Evolutionary conservation across 495 filamentous ascomycete species (phyloP).

Genomic region (Symbiotaphrina buchneri): DNA sequence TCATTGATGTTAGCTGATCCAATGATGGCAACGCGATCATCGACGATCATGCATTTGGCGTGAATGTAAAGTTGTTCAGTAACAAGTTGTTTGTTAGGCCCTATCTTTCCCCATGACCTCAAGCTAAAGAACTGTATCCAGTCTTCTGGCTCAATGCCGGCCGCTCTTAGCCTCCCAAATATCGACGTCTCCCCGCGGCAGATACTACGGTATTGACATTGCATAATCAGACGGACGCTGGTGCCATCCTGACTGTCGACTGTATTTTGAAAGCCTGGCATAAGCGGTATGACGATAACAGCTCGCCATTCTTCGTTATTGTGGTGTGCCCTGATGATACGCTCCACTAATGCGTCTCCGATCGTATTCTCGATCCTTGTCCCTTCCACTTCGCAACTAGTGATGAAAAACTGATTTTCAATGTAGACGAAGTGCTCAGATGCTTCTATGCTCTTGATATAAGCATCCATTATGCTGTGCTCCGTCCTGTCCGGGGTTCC

Average conservation of each 20-base stretch:
- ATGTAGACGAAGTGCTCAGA: slow-evolving; percentile 98
- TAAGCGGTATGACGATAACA: slow-evolving; percentile 83
- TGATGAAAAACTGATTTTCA: slow-evolving; percentile 98
- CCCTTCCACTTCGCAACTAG: slow-evolving; percentile 70
- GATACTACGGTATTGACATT: slow-evolving; percentile 94
- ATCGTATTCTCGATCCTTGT: slow-evolving; percentile 80
- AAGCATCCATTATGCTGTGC: slow-evolving; percentile 88
- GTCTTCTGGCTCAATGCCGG: slow-evolving; percentile 85
- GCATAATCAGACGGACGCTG: slow-evolving; percentile 87
- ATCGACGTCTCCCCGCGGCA: slow-evolving; percentile 86
- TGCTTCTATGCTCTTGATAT: slow-evolving; percentile 80
- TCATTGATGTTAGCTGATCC: slow-evolving; percentile 99
- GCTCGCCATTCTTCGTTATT: slow-evolving; percentile 83
- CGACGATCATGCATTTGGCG: slow-evolving; percentile 91
- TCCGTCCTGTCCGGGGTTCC: slow-evolving; percentile 67
- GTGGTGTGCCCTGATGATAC: slow-evolving; percentile 64
- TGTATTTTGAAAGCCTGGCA: slow-evolving; percentile 96
- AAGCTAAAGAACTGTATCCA: slow-evolving; percentile 93
- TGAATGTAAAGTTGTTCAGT: slow-evolving; percentile 98
- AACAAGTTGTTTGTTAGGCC: slow-evolving; percentile 55
- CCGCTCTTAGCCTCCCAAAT: slow-evolving; percentile 59
- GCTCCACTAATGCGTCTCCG: slow-evolving; percentile 83
- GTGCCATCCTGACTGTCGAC: slow-evolving; percentile 86
- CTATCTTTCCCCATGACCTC: slow-evolving; percentile 82
- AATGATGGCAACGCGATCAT: slow-evolving; percentile 84